Evolutionary conservation across 441 rosid genomes (phyloP).

Genomic region (Populus trichocarpa): DNA sequence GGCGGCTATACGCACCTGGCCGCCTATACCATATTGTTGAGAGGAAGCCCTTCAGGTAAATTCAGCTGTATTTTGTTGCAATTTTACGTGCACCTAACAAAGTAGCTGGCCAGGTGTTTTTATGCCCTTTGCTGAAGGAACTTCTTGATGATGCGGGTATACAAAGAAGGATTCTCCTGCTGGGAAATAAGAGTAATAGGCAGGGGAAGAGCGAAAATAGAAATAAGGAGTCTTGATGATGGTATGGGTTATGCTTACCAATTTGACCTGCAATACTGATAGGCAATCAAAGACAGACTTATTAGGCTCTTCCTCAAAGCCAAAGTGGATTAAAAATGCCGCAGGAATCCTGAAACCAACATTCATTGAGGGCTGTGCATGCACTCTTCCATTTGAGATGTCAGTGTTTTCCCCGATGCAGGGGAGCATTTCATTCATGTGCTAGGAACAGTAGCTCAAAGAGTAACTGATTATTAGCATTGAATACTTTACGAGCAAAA

Average conservation of each 20-base stretch:
- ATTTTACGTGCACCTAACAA: not conserved
- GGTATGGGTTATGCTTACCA: not conserved
- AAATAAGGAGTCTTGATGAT: not conserved
- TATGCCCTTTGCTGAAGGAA: not conserved
- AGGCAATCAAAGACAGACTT: not conserved
- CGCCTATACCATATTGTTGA: slow-evolving; percentile 86
- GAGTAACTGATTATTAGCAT: not conserved
- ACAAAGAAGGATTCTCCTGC: not conserved
- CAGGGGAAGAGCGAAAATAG: not conserved
- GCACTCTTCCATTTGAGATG: not conserved
- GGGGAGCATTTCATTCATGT: not conserved
- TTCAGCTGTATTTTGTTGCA: not conserved
- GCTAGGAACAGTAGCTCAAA: not conserved
- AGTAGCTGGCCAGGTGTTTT: not conserved
- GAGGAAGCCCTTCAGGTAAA: slow-evolving; percentile 74
- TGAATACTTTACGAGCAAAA: not conserved
- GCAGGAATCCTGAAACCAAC: not conserved
- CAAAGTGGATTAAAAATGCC: not conserved
- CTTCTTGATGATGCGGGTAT: not conserved
- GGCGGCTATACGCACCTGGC: slow-evolving; percentile 88
- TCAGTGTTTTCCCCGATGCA: not conserved
- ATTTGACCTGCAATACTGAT: not conserved
- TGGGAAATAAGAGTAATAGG: not conserved
- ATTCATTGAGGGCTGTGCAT: not conserved
- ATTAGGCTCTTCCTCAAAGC: not conserved